Evolutionary conservation across 2,329 filamentous ascomycete species (phyloP).

Genomic region (Apiospora kogelbergensis): DNA sequence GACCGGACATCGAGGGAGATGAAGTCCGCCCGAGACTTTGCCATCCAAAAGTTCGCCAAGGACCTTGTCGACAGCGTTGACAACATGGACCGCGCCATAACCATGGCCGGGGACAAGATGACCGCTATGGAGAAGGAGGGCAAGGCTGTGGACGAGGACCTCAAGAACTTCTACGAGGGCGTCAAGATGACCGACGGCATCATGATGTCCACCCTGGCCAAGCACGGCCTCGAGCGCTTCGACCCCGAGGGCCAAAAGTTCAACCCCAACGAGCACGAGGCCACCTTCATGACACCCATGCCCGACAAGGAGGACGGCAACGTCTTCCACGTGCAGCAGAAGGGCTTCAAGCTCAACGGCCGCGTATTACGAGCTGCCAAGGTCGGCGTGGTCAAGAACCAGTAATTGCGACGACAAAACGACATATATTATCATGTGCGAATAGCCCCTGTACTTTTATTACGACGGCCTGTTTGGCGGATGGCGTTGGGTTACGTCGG

Average conservation of each 20-base stretch:
- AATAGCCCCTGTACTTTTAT: constrained; percentile 16
- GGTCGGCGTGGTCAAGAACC: constrained; percentile 88
- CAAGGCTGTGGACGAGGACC: constrained; percentile 55
- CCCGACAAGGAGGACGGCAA: constrained; percentile 85
- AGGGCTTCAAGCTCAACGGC: constrained; percentile 93
- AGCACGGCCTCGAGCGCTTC: constrained; percentile 91
- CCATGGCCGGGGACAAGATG: constrained; percentile 76
- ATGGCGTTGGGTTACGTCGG: constrained; percentile 15
- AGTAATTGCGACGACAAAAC: constrained; percentile 10
- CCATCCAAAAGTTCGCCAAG: constrained; percentile 92
- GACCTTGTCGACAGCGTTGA: constrained; percentile 95
- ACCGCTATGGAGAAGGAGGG: constrained; percentile 41
- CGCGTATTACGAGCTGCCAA: constrained; percentile 88
- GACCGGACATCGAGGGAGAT: constrained; percentile 91
- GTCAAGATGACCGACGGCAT: constrained; percentile 94
- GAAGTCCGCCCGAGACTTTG: constrained; percentile 84
- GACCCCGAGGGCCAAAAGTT: constrained; percentile 84
- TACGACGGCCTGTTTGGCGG: constrained; percentile 13
- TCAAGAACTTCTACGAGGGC: constrained; percentile 80
- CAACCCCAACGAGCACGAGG: constrained; percentile 95
- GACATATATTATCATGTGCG: constrained; percentile 4
- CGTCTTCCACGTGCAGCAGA: constrained; percentile 91
- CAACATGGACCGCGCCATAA: constrained; percentile 92
- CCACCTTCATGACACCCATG: constrained; percentile 89
- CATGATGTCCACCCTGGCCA: constrained; percentile 83